Conservation (phyloP, 129 eudicot species). For the Apium graveolens region DNA sequence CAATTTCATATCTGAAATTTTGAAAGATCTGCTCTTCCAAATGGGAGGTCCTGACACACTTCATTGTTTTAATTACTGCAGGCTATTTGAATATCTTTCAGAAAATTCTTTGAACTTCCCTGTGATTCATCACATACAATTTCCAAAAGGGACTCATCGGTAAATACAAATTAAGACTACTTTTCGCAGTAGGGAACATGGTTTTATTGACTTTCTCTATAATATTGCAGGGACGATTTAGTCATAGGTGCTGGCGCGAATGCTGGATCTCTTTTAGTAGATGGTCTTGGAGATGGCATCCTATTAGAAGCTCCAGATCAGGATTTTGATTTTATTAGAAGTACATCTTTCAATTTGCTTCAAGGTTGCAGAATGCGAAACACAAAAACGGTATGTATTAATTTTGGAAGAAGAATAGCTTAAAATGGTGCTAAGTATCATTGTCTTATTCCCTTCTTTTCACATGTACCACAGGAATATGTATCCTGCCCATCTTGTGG, state of each 20-base stretch:
- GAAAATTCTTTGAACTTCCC: constrained; percentile 78
- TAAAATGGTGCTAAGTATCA: not conserved
- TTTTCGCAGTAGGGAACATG: not conserved
- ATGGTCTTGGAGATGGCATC: constrained; percentile 95
- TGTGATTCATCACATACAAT: constrained; percentile 85
- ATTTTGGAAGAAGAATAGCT: not conserved
- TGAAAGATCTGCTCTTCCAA: not conserved
- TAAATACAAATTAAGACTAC: constrained; percentile 12
- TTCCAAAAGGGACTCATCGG: constrained; percentile 71
- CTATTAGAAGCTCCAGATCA: constrained; percentile 81
- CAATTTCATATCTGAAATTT: not conserved
- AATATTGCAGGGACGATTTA: constrained; percentile 65
- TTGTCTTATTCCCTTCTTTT: not conserved
- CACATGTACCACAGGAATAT: constrained; percentile 51
- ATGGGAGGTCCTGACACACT: constrained; percentile 14
- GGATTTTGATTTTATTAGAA: constrained; percentile 80
- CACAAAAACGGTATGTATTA: constrained; percentile 9
- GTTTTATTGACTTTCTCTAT: constrained; percentile 9
- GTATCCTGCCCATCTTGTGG: constrained; percentile 99
- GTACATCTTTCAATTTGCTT: constrained; percentile 90
- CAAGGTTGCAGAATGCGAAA: constrained; percentile 51
- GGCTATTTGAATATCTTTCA: constrained; percentile 79
- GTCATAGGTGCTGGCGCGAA: constrained; percentile 89
- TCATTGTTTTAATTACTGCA: constrained; percentile 24
- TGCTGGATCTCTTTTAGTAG: constrained; percentile 90